Evolutionary conservation across 176 grass and related monocot genomes (phyloP), one percentile per base, ranked within the genome.

Genomic region (Avena sativa): DNA sequence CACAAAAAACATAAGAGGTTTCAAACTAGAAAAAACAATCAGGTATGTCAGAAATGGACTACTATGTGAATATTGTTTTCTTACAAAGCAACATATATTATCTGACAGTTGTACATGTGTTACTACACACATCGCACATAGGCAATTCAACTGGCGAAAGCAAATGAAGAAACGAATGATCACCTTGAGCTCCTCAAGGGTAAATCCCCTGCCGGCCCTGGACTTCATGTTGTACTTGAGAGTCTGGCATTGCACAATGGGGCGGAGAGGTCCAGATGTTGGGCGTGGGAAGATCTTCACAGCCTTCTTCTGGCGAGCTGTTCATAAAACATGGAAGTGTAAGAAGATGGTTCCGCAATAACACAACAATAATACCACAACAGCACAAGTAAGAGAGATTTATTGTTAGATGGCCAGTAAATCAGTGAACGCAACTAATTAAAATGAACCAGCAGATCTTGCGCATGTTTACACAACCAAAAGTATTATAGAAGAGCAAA

Each of bases 161-260:
- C 28, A 76, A 91, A 34, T 19, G 9, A n/a, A 36, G 50, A 68
- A 32, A 66, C 5, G 13, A 48, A 30, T 23, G 13, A 1, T 79
- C 85, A 97, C 90, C 95, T 97, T 97, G 40, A 97, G 87, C 30
- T 97, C 95, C 83, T 97, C 95, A 52, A 97, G 95, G 34, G 87
- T 88, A 52, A 97, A 97, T 9, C 95, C 92, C 46, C 92, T 92
- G 19, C 95, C 95, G 67, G 92, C 92, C 71, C 95, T 91, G 1
- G 95, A 88, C 71, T 97, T 97, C 95, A 97, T 94, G 81, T 97
- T 97, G 78, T 97, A 97, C 81, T 97, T 97, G 14, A 76, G 90
- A 0, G 95, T 89, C 69, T 89, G 95, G 56, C 95, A 97, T n/a
- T 94, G 95, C 19, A 97, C 95, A 52, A 97, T 71, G 16, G 95